A percentile compares a stretch with the other conserved stretches of the same genome.
Conservation (phyloP, 31 red algal genomes). For the Porphyra umbilicalis region DNA sequence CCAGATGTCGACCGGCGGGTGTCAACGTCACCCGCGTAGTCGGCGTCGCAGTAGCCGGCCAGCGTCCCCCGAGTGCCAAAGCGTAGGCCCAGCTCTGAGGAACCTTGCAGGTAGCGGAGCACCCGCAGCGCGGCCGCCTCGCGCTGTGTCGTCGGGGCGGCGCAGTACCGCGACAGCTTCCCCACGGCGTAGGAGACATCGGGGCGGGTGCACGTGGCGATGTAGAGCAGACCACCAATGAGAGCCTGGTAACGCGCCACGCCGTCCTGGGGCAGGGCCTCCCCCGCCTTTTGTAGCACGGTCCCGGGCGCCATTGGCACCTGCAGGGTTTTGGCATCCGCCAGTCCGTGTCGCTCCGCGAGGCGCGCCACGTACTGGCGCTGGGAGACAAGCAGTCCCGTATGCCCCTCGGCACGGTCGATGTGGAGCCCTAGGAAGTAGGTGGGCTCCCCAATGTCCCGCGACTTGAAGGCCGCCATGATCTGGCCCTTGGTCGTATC, state of each 20-base stretch:
- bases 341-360: conserved; percentile 4
- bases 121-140: conserved; percentile 4
- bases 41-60: neutral
- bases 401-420: too few relatives aligned
- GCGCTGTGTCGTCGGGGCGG: neutral
- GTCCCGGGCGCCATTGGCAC: conserved; percentile 7
- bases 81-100: neutral
- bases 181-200: conserved; percentile 1
- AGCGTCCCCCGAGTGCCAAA: neutral
- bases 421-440: conserved; percentile 18
- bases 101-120: conserved; percentile 1
- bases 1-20: conserved; percentile 9
- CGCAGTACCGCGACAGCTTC: neutral
- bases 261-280: neutral
- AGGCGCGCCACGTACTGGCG: conserved; percentile 2
- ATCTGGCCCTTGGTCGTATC: neutral
- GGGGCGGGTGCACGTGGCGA: conserved; percentile 4
- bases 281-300: neutral
- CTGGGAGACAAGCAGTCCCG: too few relatives aligned
- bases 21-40: conserved; percentile 11
- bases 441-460: neutral
- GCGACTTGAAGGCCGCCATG: conserved; percentile 1
- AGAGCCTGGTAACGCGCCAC: neutral
- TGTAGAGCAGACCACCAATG: neutral
- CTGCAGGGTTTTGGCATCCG: neutral